Conservation (phyloP, 2,329 filamentous ascomycete genomes). For the Exophiala lecanii-corni region DNA sequence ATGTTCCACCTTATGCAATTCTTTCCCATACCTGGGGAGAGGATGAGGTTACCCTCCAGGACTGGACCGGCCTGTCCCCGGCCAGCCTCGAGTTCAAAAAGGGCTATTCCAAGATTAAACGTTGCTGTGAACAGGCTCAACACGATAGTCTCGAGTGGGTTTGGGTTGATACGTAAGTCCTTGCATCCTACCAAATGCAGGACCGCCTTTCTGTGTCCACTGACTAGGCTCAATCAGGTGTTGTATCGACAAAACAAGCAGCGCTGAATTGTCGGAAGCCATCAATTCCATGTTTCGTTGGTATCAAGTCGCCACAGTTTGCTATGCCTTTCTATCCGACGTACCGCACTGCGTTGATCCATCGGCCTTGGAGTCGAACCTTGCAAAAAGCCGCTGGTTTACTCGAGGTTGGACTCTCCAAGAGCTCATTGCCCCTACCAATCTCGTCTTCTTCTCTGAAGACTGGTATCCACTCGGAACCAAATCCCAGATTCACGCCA, state of each 20-base stretch:
- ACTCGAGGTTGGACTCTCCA: too few relatives aligned
- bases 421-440: slow-evolving; percentile 25
- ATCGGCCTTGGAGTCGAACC: slow-evolving; percentile 16
- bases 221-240: too few relatives aligned
- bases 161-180: slow-evolving; percentile 29
- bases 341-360: slow-evolving; percentile 7
- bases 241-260: slow-evolving; percentile 24
- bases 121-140: background rate
- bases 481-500: background rate
- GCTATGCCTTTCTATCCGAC: slow-evolving; percentile 25
- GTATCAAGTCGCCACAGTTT: slow-evolving; percentile 19
- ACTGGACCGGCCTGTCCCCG: background rate
- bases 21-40: slow-evolving; percentile 19
- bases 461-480: slow-evolving; percentile 8
- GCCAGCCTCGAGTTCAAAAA: slow-evolving; percentile 1
- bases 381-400: slow-evolving; percentile 22
- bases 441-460: slow-evolving; percentile 17
- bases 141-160: slow-evolving; percentile 13
- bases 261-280: slow-evolving; percentile 20
- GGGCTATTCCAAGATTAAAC: slow-evolving; percentile 10
- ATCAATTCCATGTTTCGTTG: too few relatives aligned
- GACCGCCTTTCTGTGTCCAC: too few relatives aligned
- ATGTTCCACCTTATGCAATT: slow-evolving; percentile 17
- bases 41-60: background rate
- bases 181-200: too few relatives aligned